Conservation (phyloP, 2,329 filamentous ascomycete species). For the Hawksworthiomyces lignivorus region DNA sequence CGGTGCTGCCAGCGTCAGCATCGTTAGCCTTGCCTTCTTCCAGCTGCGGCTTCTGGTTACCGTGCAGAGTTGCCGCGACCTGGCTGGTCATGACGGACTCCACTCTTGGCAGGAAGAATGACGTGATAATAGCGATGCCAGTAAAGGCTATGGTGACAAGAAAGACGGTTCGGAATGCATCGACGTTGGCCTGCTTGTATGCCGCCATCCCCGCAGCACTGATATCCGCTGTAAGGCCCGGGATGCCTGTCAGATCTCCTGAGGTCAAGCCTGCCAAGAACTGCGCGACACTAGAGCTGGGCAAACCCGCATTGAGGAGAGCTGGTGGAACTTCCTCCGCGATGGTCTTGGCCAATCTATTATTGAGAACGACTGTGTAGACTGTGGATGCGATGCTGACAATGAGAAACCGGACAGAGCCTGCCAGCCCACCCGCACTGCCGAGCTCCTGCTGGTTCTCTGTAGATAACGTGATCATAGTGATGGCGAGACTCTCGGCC, state of each 20-base stretch:
- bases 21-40: conserved; percentile 1
- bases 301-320: conserved; percentile 24
- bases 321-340: conserved; percentile 24
- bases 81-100: conserved; percentile 8
- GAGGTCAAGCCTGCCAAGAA: neutral
- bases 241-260: neutral
- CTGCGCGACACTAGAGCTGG: neutral
- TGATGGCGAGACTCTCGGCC: conserved; percentile 26
- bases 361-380: conserved; percentile 26
- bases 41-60: neutral
- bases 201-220: neutral
- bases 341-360: conserved; percentile 24
- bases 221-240: conserved; percentile 4
- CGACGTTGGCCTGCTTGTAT: conserved; percentile 1
- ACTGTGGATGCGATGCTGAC: conserved; percentile 25
- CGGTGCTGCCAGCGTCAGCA: neutral
- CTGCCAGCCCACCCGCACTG: conserved; percentile 25
- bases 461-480: conserved; percentile 24
- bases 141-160: conserved; percentile 2
- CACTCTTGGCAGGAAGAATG: conserved; percentile 5
- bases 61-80: conserved; percentile 5
- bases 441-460: conserved; percentile 27
- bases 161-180: conserved; percentile 3
- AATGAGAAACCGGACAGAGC: conserved; percentile 28
- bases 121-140: conserved; percentile 1